These are phyloP conservation scores for Apophysomyces ossiformis DNA, from an alignment of 371 early-diverging fungal species.

Conservation along the genomic window DNA sequence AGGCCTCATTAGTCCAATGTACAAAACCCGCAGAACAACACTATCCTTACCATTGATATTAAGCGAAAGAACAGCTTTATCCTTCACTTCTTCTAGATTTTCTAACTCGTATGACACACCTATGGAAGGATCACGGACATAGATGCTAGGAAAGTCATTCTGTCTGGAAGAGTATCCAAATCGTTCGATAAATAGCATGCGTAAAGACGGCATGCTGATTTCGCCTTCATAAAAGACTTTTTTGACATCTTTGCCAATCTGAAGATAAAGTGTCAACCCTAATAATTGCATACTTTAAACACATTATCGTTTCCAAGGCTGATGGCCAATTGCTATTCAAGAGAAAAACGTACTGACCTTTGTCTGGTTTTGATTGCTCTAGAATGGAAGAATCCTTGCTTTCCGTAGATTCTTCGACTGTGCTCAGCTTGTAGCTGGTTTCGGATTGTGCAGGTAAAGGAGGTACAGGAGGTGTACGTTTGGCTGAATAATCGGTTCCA, in stretches of 20 bases:
- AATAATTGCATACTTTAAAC: background rate
- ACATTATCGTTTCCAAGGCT: too few relatives aligned
- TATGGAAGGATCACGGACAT: constrained; percentile 66
- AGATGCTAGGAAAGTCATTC: constrained; percentile 68
- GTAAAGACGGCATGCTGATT: constrained; percentile 61
- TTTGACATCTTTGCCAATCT: constrained; percentile 65
- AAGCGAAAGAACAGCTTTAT: constrained; percentile 66
- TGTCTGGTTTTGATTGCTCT: constrained; percentile 2
- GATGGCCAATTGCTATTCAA: too few relatives aligned
- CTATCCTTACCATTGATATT: constrained; percentile 62
- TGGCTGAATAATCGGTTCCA: constrained; percentile 26
- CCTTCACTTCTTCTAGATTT: constrained; percentile 63
- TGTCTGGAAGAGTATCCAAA: constrained; percentile 66
- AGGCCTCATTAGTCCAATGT: background rate
- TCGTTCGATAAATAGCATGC: constrained; percentile 70
- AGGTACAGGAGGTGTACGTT: constrained; percentile 45
- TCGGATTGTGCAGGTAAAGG: constrained; percentile 25
- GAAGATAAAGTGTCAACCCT: constrained; percentile 54
- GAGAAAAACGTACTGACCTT: background rate
- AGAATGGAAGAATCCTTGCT: constrained; percentile 10
- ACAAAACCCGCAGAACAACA: background rate
- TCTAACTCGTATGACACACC: constrained; percentile 74
- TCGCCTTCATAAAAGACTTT: constrained; percentile 62
- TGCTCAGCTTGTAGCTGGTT: constrained; percentile 13
- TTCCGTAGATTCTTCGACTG: constrained; percentile 27